Conservation (phyloP, 2,329 filamentous ascomycete species). For the Microsporum canis region DNA sequence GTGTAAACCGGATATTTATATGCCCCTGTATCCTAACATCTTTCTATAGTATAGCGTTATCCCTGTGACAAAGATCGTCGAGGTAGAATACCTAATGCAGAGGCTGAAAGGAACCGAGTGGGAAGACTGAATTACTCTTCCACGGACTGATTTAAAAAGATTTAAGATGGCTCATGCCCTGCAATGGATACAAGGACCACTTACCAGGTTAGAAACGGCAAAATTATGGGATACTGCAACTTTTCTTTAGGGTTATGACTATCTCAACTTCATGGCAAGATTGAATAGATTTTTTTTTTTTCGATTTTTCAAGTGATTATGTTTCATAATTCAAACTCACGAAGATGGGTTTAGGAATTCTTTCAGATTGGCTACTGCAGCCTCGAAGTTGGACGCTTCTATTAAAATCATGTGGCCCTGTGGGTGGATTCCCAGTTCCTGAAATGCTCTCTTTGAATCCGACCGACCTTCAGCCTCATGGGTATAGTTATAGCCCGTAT, state of each 20-base stretch:
- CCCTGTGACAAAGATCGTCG: conserved; percentile 92
- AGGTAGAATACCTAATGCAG: conserved; percentile 97
- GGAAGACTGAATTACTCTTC: conserved; percentile 24
- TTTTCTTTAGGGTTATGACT: background rate
- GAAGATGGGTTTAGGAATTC: conserved; percentile 53
- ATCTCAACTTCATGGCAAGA: background rate
- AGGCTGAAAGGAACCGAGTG: conserved; percentile 51
- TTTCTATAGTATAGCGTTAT: conserved; percentile 60
- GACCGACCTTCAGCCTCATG: conserved; percentile 66
- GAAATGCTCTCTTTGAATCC: conserved; percentile 89
- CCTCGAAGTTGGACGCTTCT: conserved; percentile 64
- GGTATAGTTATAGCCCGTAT: conserved; percentile 63
- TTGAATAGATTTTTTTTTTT: background rate
- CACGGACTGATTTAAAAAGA: background rate
- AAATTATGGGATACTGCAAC: background rate
- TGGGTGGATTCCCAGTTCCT: conserved; percentile 79
- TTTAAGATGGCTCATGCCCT: background rate
- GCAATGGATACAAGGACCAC: background rate
- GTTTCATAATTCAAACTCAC: background rate
- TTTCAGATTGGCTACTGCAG: conserved; percentile 61
- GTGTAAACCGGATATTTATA: background rate
- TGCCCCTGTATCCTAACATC: conserved; percentile 9
- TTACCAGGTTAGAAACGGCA: background rate
- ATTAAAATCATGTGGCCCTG: conserved; percentile 78
- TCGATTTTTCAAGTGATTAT: background rate